phyloP scores from a whole-genome alignment of 2,329 filamentous ascomycete genomes.

The Stagonosporopsis chrysanthemi region DNA sequence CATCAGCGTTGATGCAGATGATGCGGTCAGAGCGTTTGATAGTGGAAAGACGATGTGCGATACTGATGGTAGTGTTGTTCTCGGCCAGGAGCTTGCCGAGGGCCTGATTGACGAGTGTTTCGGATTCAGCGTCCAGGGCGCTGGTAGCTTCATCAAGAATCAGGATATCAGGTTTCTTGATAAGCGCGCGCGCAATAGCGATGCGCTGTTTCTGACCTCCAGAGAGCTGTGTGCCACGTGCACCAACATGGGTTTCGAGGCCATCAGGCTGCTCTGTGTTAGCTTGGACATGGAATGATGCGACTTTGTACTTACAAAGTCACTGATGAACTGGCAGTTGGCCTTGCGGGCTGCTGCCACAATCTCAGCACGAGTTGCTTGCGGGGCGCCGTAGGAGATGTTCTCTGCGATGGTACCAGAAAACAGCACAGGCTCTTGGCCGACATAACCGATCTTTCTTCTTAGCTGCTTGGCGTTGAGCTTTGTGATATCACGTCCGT shows the following conservation, averaged over 20 bases:
- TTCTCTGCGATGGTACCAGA: slow-evolving; percentile 86
- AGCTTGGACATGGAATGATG: slow-evolving; percentile 4
- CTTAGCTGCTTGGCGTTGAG: slow-evolving; percentile 96
- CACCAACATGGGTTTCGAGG: slow-evolving; percentile 90
- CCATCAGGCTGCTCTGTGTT: slow-evolving; percentile 73
- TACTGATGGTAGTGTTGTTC: slow-evolving; percentile 95
- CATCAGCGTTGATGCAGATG: slow-evolving; percentile 87
- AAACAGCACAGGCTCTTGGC: slow-evolving; percentile 93
- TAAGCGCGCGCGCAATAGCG: slow-evolving; percentile 90
- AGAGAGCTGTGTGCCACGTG: slow-evolving; percentile 89
- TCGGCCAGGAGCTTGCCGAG: slow-evolving; percentile 80
- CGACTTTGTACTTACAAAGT: slow-evolving; percentile 69
- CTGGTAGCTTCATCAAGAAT: slow-evolving; percentile 96
- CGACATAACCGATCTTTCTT: slow-evolving; percentile 91
- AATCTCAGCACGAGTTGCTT: slow-evolving; percentile 80
- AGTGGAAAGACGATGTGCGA: slow-evolving; percentile 92
- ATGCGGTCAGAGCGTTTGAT: slow-evolving; percentile 96
- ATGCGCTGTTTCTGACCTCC: slow-evolving; percentile 98
- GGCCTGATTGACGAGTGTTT: slow-evolving; percentile 94
- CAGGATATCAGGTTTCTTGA: slow-evolving; percentile 95
- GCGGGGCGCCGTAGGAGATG: slow-evolving; percentile 87
- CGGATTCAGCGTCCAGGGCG: slow-evolving; percentile 93
- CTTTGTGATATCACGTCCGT: slow-evolving; percentile 79
- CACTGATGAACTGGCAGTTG: slow-evolving; percentile 95
- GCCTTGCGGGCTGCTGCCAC: slow-evolving; percentile 86